phyloP scores from a whole-genome alignment of 2,329 filamentous ascomycete genomes.

The Daldinia eschscholtzii region DNA sequence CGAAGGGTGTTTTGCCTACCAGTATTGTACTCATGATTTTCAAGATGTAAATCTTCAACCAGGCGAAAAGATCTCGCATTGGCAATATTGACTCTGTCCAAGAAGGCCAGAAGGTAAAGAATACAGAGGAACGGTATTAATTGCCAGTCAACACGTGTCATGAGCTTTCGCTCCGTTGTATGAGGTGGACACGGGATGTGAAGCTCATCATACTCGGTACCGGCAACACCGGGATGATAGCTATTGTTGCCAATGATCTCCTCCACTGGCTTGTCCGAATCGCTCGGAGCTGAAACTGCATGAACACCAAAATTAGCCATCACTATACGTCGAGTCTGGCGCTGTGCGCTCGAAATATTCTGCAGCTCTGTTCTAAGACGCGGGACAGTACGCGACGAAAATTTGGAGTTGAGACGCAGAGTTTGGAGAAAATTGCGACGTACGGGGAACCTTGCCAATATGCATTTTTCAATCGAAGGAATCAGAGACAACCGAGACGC shows the following conservation, averaged over 20 bases:
- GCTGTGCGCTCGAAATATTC: background rate
- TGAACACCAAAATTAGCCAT: constrained; percentile 35
- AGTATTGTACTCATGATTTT: constrained; percentile 75
- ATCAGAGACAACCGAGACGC: constrained; percentile 17
- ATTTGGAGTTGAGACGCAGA: constrained; percentile 12
- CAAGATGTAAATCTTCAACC: constrained; percentile 71
- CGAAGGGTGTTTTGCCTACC: constrained; percentile 50
- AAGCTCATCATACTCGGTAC: constrained; percentile 51
- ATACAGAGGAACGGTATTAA: constrained; percentile 80
- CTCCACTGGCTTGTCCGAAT: constrained; percentile 45
- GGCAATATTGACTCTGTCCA: constrained; percentile 80
- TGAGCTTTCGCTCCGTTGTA: constrained; percentile 73
- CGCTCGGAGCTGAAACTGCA: constrained; percentile 41
- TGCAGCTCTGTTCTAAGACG: constrained; percentile 3
- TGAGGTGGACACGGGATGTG: constrained; percentile 61
- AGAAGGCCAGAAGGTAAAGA: constrained; percentile 59
- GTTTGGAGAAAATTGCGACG: constrained; percentile 21
- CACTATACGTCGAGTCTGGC: background rate
- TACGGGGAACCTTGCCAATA: constrained; percentile 35
- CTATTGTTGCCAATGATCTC: constrained; percentile 45
- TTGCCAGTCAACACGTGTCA: constrained; percentile 77
- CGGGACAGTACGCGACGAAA: constrained; percentile 16
- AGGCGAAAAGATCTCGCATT: constrained; percentile 79
- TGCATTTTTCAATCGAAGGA: constrained; percentile 32
- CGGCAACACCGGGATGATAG: constrained; percentile 48